Percentiles rank a stretch among this genome's conserved stretches.
Conservation (phyloP, 1,284 basidiomycete species). For the Naganishia sp. region DNA sequence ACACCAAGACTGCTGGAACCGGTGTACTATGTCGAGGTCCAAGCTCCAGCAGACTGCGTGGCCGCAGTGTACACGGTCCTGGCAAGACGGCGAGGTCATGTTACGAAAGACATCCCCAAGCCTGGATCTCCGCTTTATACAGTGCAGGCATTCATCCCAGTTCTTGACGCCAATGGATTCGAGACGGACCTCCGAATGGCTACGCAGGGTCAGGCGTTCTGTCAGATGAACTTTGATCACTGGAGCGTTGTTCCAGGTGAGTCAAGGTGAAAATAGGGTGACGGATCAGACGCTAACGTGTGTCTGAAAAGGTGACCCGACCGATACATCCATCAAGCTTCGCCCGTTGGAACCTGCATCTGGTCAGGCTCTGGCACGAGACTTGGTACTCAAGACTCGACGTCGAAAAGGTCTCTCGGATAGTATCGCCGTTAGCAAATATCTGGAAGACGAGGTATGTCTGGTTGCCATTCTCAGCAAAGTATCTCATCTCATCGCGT, state of each 20-base stretch:
- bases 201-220: conserved; percentile 97
- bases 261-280: not conserved
- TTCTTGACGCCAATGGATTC: conserved; percentile 98
- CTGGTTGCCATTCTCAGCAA: not conserved
- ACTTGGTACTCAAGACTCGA: conserved; percentile 93
- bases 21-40: conserved; percentile 96
- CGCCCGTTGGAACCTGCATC: conserved; percentile 95
- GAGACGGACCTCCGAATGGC: conserved; percentile 97
- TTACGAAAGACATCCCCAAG: conserved; percentile 95
- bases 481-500: not conserved
- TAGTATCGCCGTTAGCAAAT: conserved; percentile 90
- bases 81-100: conserved; percentile 92
- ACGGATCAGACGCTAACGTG: not conserved
- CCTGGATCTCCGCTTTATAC: conserved; percentile 96
- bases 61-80: conserved; percentile 97
- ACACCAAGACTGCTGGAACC: conserved; percentile 93
- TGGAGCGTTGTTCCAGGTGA: conserved; percentile 86
- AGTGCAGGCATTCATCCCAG: conserved; percentile 94
- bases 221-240: conserved; percentile 93
- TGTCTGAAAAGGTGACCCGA: conserved; percentile 74
- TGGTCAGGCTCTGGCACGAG: conserved; percentile 84
- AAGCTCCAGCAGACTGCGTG: conserved; percentile 96
- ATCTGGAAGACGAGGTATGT: conserved; percentile 77
- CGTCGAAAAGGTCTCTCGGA: conserved; percentile 92
- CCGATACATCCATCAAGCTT: conserved; percentile 90